Conservation (phyloP, 371 early-diverging fungal genomes). For the Dichotomocladium elegans region DNA sequence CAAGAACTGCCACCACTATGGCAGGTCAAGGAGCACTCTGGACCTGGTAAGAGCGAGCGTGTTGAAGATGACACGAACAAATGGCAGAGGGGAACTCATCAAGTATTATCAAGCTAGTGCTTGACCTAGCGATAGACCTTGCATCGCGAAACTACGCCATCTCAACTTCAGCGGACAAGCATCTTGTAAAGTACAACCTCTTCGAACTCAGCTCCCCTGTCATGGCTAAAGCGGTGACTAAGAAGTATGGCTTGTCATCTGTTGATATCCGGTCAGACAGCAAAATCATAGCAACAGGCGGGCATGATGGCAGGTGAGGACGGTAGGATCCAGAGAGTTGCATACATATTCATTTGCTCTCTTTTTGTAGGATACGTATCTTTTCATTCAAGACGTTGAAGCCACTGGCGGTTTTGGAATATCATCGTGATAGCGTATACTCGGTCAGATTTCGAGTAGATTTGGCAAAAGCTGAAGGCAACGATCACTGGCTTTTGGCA, state of each 20-base stretch:
- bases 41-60: slow-evolving; percentile 26
- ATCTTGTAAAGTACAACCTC: slow-evolving; percentile 34
- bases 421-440: slow-evolving; percentile 45
- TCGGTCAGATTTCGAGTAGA: slow-evolving; percentile 24
- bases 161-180: slow-evolving; percentile 42
- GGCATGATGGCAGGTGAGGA: slow-evolving; percentile 48
- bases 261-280: slow-evolving; percentile 42
- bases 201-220: slow-evolving; percentile 11
- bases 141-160: slow-evolving; percentile 14
- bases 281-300: slow-evolving; percentile 50
- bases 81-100: too few relatives aligned
- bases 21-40: slow-evolving; percentile 30
- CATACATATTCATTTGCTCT: background rate
- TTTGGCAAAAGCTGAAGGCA: background rate
- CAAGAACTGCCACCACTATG: slow-evolving; percentile 17
- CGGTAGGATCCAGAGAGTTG: background rate
- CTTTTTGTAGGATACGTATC: slow-evolving; percentile 33
- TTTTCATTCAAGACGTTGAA: slow-evolving; percentile 44
- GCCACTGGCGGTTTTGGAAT: slow-evolving; percentile 45
- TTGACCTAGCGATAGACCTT: slow-evolving; percentile 26
- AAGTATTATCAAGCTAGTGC: slow-evolving; percentile 13
- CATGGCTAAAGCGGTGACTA: slow-evolving; percentile 24
- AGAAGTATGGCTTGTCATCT: slow-evolving; percentile 37
- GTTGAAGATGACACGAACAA: background rate
- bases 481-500: slow-evolving; percentile 36